Percentiles rank a stretch among this genome's conserved stretches.
These are phyloP conservation scores for Starmera stellimalicola DNA, from an alignment of 1,139 yeast genomes.

Conservation along the genomic window DNA sequence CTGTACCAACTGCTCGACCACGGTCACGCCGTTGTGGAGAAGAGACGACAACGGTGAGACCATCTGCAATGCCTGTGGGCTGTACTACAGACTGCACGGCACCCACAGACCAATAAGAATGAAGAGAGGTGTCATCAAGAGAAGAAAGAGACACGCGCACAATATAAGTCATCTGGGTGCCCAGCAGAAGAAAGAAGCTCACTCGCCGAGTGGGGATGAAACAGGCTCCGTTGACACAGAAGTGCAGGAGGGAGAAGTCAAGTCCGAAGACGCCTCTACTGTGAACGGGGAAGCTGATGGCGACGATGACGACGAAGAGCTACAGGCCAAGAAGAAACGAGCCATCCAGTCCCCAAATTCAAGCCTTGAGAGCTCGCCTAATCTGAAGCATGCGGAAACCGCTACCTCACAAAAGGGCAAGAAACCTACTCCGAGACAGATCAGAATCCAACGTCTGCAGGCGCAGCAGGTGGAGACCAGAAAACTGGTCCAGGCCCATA, in stretches of 20 bases:
- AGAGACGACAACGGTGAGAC: constrained; percentile 74
- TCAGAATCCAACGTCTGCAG: not conserved
- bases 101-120: constrained; percentile 68
- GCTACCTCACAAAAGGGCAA: too few relatives aligned
- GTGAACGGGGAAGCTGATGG: not conserved
- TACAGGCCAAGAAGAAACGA: not conserved
- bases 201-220: too few relatives aligned
- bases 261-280: not conserved
- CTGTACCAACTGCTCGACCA: constrained; percentile 75
- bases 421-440: not conserved
- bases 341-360: not conserved
- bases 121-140: constrained; percentile 65
- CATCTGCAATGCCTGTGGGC: constrained; percentile 82
- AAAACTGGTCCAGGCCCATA: not conserved
- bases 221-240: too few relatives aligned
- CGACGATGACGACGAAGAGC: not conserved
- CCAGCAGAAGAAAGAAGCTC: not conserved
- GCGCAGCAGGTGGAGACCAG: not conserved
- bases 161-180: not conserved
- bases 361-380: too few relatives aligned
- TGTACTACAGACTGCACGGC: constrained; percentile 69
- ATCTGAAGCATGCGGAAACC: too few relatives aligned
- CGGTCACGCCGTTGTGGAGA: constrained; percentile 83
- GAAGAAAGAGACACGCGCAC: constrained; percentile 48
- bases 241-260: not conserved